Conservation (phyloP, 148 eudicot species). For the Camellia granthamiana region DNA sequence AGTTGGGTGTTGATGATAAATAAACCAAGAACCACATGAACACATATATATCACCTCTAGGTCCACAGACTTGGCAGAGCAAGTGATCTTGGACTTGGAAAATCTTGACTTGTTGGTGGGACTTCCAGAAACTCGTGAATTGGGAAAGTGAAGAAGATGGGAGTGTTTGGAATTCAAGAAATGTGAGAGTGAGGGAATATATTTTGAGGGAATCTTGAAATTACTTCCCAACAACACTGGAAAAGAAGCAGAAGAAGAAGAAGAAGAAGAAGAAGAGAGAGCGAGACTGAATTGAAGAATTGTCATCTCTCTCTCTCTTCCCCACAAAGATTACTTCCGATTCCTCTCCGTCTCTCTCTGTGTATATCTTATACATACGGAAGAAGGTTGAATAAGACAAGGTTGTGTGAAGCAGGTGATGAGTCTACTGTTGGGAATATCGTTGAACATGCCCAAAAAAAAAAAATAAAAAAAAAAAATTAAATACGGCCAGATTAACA, state of each 20-base stretch:
- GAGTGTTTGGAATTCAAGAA: constrained; percentile 3
- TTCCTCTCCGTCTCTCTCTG: too few species aligned
- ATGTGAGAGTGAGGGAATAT: background rate
- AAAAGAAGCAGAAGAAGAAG: background rate
- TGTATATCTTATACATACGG: background rate
- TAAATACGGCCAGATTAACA: too few species aligned
- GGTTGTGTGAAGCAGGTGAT: background rate
- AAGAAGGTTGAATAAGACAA: background rate
- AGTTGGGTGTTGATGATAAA: background rate
- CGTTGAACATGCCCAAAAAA: too few species aligned
- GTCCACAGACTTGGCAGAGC: constrained; percentile 27
- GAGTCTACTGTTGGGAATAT: background rate
- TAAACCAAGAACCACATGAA: background rate
- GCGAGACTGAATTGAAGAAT: background rate
- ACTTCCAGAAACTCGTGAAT: background rate
- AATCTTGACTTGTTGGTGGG: background rate
- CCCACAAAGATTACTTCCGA: background rate
- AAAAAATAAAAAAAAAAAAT: too few species aligned
- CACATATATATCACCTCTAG: constrained; percentile 12
- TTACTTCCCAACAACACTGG: background rate
- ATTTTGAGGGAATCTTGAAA: constrained; percentile 9
- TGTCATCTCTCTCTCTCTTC: constrained; percentile 7
- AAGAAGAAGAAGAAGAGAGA: background rate
- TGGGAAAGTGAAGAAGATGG: background rate
- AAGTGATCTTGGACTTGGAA: constrained; percentile 17